These are phyloP conservation scores for Trebouxia gelatinosa DNA, from an alignment of 163 green algal species.

Conservation along the genomic window DNA sequence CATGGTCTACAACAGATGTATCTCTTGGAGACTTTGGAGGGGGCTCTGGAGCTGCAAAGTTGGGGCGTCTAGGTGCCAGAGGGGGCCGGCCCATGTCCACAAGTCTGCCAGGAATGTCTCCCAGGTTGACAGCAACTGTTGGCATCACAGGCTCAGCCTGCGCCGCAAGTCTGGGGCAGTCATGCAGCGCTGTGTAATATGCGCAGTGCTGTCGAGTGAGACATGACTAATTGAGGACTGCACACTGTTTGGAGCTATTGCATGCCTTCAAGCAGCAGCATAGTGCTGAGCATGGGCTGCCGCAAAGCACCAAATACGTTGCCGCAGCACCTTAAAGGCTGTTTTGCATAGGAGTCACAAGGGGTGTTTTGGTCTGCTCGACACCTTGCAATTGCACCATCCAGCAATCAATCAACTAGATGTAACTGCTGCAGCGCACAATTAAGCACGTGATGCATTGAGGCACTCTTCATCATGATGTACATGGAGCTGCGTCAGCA, in stretches of 20 bases:
- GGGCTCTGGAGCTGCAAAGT: background rate
- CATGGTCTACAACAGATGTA: background rate
- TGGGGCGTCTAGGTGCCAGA: background rate
- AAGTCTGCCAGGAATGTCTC: constrained; percentile 8
- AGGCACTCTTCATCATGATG: too few relatives aligned
- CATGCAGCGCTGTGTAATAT: background rate
- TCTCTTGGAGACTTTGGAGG: constrained; percentile 3
- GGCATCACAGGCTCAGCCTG: constrained; percentile 3
- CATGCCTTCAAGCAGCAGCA: background rate
- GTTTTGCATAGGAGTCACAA: too few relatives aligned
- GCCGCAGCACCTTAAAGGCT: too few relatives aligned
- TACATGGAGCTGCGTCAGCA: too few relatives aligned
- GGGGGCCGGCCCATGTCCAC: constrained; percentile 4
- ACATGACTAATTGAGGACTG: background rate
- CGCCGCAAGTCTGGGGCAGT: background rate
- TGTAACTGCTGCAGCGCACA: too few relatives aligned
- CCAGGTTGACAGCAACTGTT: constrained; percentile 2
- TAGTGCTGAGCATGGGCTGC: background rate
- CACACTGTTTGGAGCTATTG: background rate
- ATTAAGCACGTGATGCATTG: too few relatives aligned
- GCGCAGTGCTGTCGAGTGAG: background rate
- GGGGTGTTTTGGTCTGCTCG: too few relatives aligned
- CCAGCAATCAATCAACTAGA: too few relatives aligned
- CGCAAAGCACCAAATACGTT: background rate
- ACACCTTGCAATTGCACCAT: too few relatives aligned